Percentiles rank a stretch among this genome's conserved stretches.
These are phyloP conservation scores for Verbena officinalis DNA, from an alignment of 257 asterid species.

Conservation along the genomic window DNA sequence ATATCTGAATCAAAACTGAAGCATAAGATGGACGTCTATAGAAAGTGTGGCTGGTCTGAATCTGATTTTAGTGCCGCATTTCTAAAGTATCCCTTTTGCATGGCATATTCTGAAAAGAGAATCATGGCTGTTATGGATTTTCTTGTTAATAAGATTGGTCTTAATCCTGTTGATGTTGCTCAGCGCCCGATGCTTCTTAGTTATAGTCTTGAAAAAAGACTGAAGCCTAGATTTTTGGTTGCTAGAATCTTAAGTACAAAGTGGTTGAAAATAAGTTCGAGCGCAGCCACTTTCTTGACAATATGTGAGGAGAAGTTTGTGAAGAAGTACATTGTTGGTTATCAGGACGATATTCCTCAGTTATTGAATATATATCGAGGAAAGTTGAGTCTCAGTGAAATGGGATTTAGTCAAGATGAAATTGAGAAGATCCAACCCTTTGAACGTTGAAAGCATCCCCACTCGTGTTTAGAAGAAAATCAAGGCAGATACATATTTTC, in stretches of 20 bases:
- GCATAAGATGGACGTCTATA: not conserved
- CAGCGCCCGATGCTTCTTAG: conserved; percentile 9
- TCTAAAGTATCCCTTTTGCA: conserved; percentile 22
- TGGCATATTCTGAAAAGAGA: conserved; percentile 33
- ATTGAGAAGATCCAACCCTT: too few relatives aligned
- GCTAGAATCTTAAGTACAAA: conserved; percentile 13
- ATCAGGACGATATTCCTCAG: conserved; percentile 14
- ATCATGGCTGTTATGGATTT: conserved; percentile 31
- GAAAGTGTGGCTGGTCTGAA: conserved; percentile 39
- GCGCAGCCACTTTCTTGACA: not conserved
- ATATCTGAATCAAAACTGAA: too few relatives aligned
- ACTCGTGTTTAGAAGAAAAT: too few relatives aligned
- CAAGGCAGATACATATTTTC: too few relatives aligned
- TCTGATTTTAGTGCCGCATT: conserved; percentile 26
- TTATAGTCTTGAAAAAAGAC: too few relatives aligned
- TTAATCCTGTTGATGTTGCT: conserved; percentile 13
- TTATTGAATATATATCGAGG: conserved; percentile 15
- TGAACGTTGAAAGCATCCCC: too few relatives aligned
- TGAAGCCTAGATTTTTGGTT: not conserved
- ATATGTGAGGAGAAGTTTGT: conserved; percentile 18
- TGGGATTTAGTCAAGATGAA: not conserved
- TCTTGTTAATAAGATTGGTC: conserved; percentile 23
- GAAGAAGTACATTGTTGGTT: not conserved
- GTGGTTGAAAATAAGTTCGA: not conserved
- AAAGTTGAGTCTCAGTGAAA: not conserved